Percentiles rank a stretch among this genome's conserved stretches.
These are phyloP conservation scores for Cryptosporidium sp. DNA, from an alignment of 169 alveolate species.

Conservation along the genomic window DNA sequence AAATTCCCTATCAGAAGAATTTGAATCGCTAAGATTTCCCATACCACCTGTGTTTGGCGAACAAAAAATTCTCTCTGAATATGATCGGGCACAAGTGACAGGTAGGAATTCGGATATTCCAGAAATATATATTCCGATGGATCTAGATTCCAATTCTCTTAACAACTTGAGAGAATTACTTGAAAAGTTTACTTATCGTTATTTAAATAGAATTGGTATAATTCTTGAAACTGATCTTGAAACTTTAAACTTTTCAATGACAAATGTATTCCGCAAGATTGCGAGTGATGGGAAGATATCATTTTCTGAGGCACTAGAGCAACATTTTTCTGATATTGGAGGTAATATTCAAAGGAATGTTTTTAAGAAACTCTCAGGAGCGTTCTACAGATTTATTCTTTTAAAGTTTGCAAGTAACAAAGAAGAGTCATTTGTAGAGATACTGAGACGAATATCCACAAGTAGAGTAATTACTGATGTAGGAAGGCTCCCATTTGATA, in stretches of 20 bases:
- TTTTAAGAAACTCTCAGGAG: constrained; percentile 29
- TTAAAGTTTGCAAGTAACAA: constrained; percentile 44
- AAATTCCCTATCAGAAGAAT: constrained; percentile 16
- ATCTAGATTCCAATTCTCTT: constrained; percentile 2
- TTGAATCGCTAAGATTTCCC: constrained; percentile 37
- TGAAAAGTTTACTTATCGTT: constrained; percentile 7
- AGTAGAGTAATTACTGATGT: constrained; percentile 48
- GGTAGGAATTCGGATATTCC: not conserved
- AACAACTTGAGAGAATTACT: constrained; percentile 8
- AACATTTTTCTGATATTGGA: constrained; percentile 4
- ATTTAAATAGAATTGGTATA: constrained; percentile 17
- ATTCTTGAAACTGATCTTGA: constrained; percentile 14
- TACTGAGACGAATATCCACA: constrained; percentile 20
- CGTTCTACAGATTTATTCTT: constrained; percentile 18
- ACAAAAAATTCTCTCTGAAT: not conserved
- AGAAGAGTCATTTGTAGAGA: constrained; percentile 39
- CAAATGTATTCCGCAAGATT: not conserved
- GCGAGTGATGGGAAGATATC: not conserved
- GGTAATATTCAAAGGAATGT: not conserved
- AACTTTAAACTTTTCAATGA: constrained; percentile 3
- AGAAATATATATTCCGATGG: constrained; percentile 16
- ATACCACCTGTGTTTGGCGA: constrained; percentile 39
- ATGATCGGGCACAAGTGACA: not conserved
- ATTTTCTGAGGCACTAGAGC: constrained; percentile 4
- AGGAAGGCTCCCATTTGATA: constrained; percentile 56